Percentiles rank a stretch among this genome's conserved stretches.
Conservation (phyloP, 345 rosid species). For the Corymbia maculata region DNA sequence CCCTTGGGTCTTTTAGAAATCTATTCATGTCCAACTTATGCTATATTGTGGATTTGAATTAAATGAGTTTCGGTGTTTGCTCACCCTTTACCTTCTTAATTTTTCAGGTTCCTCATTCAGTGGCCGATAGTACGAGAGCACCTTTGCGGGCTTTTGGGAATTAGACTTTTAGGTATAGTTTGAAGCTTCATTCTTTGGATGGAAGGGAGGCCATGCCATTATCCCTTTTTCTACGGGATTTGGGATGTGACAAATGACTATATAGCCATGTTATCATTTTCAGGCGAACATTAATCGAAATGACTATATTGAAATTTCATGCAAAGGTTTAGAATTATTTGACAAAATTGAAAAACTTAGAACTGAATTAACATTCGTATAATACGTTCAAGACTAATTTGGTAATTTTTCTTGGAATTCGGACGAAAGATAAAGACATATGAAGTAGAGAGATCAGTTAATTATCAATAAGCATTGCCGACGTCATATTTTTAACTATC, state of each 20-base stretch:
- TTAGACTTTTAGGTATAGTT: background rate
- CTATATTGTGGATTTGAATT: background rate
- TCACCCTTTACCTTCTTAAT: no score
- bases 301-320: background rate
- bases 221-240: background rate
- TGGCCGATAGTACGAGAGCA: no score
- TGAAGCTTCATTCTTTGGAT: rapidly evolving
- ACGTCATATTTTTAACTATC: no score
- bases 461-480: rapidly evolving
- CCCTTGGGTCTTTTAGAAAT: no score
- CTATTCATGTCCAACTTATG: no score
- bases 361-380: no score
- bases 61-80: background rate
- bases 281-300: no score
- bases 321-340: rapidly evolving
- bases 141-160: background rate
- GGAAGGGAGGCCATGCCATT: background rate
- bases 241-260: background rate
- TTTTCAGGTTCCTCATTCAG: no score
- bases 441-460: background rate
- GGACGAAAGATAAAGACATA: background rate
- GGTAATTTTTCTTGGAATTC: rapidly evolving
- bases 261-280: no score
- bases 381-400: no score
- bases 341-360: no score